Evolutionary conservation across 2,329 filamentous ascomycete species (phyloP).

Genomic region (Raffaelea albimanens): DNA sequence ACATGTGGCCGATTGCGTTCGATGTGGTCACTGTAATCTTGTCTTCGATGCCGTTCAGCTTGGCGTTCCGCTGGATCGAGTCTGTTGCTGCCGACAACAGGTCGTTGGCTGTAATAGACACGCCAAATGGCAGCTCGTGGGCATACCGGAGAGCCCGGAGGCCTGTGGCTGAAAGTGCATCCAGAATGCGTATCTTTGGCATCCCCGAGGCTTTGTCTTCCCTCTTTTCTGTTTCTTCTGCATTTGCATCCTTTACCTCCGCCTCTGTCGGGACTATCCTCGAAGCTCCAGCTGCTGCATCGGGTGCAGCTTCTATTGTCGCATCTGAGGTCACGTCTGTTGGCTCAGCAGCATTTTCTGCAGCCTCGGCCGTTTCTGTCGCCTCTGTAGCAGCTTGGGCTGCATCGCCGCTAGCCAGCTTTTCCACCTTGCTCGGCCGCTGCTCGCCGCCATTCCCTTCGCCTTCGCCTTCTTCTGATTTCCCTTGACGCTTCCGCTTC

Average conservation of each 20-base stretch:
- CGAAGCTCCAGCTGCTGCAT: too few relatives aligned
- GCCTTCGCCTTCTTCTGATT: neutral
- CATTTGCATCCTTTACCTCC: neutral
- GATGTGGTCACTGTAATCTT: constrained; percentile 66
- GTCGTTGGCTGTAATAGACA: constrained; percentile 81
- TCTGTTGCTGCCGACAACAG: constrained; percentile 67
- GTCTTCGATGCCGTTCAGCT: constrained; percentile 66
- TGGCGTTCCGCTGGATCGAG: constrained; percentile 74
- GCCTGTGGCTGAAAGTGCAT: constrained; percentile 89
- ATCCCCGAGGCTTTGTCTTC: neutral
- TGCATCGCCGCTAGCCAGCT: constrained; percentile 6
- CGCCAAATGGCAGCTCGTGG: constrained; percentile 78
- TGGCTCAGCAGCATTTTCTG: neutral
- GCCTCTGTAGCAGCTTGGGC: neutral
- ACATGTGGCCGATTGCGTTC: constrained; percentile 90
- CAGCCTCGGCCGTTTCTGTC: constrained; percentile 1
- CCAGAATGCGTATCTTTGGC: constrained; percentile 69
- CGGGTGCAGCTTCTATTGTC: too few relatives aligned
- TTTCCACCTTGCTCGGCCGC: constrained; percentile 19
- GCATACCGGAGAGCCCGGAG: constrained; percentile 86
- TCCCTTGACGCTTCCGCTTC: constrained; percentile 32
- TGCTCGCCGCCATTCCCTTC: too few relatives aligned
- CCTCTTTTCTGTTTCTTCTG: constrained; percentile 2
- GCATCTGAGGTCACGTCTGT: too few relatives aligned
- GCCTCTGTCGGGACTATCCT: too few relatives aligned